phyloP scores from a whole-genome alignment of 2,329 filamentous ascomycete genomes.

The Lasiodiplodia theobromae region DNA sequence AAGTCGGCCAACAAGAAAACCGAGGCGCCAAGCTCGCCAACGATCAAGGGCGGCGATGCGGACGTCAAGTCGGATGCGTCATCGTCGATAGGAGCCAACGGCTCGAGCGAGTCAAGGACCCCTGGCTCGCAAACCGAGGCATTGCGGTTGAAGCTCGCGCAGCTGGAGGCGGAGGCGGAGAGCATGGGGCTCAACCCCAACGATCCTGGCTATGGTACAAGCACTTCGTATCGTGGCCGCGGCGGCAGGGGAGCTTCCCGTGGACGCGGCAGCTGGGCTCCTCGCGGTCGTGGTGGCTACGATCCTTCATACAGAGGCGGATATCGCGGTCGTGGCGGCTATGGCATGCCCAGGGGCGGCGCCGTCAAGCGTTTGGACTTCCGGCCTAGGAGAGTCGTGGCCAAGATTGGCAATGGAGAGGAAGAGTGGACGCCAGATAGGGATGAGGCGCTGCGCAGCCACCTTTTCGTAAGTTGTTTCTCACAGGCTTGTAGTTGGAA shows the following conservation, averaged over 20 bases:
- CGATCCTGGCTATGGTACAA: conserved; percentile 35
- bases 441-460: conserved; percentile 74
- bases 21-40: conserved; percentile 10
- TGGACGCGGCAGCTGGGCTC: conserved; percentile 47
- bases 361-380: conserved; percentile 74
- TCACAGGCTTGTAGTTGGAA: too few species aligned
- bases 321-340: conserved; percentile 52
- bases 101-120: conserved; percentile 36
- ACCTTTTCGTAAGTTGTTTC: conserved; percentile 60
- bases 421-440: conserved; percentile 67
- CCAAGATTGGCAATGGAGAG: conserved; percentile 60
- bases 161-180: conserved; percentile 75
- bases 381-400: conserved; percentile 70
- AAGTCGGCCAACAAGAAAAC: conserved; percentile 16
- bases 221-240: conserved; percentile 37
- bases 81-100: conserved; percentile 29
- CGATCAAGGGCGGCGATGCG: conserved; percentile 33
- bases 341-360: conserved; percentile 53
- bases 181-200: conserved; percentile 72
- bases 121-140: conserved; percentile 63
- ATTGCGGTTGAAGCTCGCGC: conserved; percentile 74
- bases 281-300: conserved; percentile 43
- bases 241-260: conserved; percentile 43
- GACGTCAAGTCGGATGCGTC: conserved; percentile 30
- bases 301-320: conserved; percentile 19